Conservation (phyloP, 2,329 filamentous ascomycete genomes). For the Blastomyces parvus region DNA sequence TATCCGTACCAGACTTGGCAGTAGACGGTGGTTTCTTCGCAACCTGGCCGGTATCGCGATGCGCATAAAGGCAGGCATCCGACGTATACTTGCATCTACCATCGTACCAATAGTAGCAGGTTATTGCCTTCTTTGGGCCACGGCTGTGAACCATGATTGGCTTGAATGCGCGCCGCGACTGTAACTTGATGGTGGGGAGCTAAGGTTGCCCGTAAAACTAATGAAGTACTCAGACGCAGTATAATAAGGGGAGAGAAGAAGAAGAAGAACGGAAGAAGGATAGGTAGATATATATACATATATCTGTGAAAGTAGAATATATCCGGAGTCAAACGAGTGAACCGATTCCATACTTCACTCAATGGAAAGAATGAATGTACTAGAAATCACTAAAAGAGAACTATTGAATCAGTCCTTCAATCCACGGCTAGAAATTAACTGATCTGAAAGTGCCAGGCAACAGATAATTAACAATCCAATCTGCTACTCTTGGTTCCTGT, state of each 20-base stretch:
- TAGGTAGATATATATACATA: neutral
- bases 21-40: conserved; percentile 14
- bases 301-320: neutral
- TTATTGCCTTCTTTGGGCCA: conserved; percentile 21
- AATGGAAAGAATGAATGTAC: neutral
- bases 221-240: neutral
- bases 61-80: conserved; percentile 24
- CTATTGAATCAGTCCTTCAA: neutral
- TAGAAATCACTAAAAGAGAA: neutral
- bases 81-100: conserved; percentile 20
- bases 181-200: neutral
- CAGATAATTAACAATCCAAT: neutral
- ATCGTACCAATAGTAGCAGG: conserved; percentile 26
- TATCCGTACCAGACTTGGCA: conserved; percentile 10
- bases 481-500: neutral
- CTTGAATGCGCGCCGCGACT: neutral
- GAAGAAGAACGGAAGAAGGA: neutral
- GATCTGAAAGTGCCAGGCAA: neutral
- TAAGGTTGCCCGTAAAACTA: neutral
- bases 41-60: conserved; percentile 21
- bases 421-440: neutral
- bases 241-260: neutral
- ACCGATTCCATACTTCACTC: neutral
- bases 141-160: neutral
- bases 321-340: neutral